Evolutionary conservation across 2,329 filamentous ascomycete species (phyloP).

Genomic region (Penicillium digitatum): DNA sequence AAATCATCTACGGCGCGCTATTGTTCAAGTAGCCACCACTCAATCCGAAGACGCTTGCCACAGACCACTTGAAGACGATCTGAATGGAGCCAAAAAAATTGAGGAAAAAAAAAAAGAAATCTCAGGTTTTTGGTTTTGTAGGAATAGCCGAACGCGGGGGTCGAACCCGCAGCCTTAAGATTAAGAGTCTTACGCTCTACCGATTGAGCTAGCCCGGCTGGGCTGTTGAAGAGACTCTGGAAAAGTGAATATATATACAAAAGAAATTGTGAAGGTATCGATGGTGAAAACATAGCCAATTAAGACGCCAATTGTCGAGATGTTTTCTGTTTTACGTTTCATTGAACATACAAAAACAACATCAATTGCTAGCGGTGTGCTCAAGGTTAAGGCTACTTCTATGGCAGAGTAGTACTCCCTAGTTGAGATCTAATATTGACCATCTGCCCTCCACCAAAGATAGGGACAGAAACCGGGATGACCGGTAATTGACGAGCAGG

Average conservation of each 20-base stretch:
- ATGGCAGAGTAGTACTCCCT: background rate
- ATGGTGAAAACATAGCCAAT: background rate
- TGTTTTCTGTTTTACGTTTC: background rate
- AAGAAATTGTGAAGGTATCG: too few relatives aligned
- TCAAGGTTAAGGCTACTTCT: background rate
- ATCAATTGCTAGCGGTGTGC: background rate
- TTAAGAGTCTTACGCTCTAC: conserved; percentile 50
- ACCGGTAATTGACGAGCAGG: background rate
- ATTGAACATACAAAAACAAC: too few relatives aligned
- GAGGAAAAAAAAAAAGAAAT: conserved; percentile 12
- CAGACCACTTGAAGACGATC: too few relatives aligned
- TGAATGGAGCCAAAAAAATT: background rate
- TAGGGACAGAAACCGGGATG: background rate
- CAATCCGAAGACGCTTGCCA: too few relatives aligned
- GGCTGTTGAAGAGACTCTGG: conserved; percentile 3
- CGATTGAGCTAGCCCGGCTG: conserved; percentile 51
- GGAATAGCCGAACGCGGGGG: conserved; percentile 41
- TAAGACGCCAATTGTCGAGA: background rate
- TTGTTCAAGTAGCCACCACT: too few relatives aligned
- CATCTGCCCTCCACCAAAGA: background rate
- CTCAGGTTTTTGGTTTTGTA: conserved; percentile 19
- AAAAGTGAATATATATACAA: background rate
- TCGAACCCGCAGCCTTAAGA: conserved; percentile 43
- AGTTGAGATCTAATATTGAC: background rate
- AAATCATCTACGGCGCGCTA: too few relatives aligned